Percentiles rank a stretch among this genome's conserved stretches.
Conservation (phyloP, 2,329 filamentous ascomycete species). For the Leptographium lundbergii region DNA sequence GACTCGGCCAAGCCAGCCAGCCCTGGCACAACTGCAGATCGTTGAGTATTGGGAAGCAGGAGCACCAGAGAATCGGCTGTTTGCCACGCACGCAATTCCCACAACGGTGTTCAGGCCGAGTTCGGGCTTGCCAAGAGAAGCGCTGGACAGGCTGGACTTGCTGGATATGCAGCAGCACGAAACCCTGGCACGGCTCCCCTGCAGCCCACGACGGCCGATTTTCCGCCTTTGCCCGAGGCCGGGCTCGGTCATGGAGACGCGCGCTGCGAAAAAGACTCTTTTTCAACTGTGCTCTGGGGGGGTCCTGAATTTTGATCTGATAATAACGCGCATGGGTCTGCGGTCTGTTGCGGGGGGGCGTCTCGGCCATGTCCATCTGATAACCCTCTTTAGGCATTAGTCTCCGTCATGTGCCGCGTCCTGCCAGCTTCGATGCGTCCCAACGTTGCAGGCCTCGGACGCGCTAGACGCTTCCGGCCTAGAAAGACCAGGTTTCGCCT, state of each 20-base stretch:
- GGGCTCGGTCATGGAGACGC: neutral
- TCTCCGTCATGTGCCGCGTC: neutral
- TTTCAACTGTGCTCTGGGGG: neutral
- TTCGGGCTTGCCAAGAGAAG: neutral
- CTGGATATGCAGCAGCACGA: neutral
- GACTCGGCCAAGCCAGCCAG: too few species aligned
- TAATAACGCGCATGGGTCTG: neutral
- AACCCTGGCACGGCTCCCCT: neutral
- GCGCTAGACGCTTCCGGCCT: neutral
- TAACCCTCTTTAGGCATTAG: neutral
- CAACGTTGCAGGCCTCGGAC: neutral
- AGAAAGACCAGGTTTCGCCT: neutral
- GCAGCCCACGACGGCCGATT: neutral
- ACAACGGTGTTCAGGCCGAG: neutral
- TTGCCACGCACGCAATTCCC: neutral
- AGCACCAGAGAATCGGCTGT: neutral
- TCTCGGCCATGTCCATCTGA: neutral
- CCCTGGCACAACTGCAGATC: neutral
- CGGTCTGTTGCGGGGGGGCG: neutral
- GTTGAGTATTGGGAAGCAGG: neutral
- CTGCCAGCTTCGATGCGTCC: neutral
- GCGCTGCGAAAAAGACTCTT: neutral
- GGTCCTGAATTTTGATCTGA: neutral
- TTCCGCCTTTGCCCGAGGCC: neutral
- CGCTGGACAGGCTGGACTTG: neutral